phyloP scores from a whole-genome alignment of 2,329 filamentous ascomycete species.

The Myotisia sp. region DNA sequence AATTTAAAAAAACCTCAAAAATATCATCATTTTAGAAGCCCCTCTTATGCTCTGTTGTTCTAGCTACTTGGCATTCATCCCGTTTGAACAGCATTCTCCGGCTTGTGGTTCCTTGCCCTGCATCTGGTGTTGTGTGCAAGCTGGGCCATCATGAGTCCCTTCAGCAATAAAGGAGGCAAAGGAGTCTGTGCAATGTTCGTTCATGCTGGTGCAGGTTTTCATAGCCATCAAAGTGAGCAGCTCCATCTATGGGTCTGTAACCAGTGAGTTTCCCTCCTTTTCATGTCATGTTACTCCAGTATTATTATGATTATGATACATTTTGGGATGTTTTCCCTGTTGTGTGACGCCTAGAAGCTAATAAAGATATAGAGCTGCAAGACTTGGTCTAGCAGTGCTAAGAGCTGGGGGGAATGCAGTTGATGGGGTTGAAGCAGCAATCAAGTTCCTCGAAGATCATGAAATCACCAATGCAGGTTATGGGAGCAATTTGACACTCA shows the following conservation, averaged over 20 bases:
- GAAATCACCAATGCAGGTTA: slow-evolving; percentile 96
- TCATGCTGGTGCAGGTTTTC: slow-evolving; percentile 88
- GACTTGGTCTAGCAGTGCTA: slow-evolving; percentile 66
- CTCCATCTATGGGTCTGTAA: slow-evolving; percentile 76
- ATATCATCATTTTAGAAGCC: too few species aligned
- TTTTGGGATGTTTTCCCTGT: too few species aligned
- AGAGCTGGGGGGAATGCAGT: slow-evolving; percentile 64
- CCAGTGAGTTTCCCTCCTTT: slow-evolving; percentile 47
- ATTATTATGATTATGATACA: slow-evolving; percentile 8
- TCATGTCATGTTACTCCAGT: slow-evolving; percentile 1
- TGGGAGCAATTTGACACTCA: slow-evolving; percentile 83
- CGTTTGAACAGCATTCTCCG: too few species aligned
- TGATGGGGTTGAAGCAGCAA: slow-evolving; percentile 78
- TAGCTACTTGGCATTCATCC: too few species aligned
- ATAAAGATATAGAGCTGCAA: slow-evolving; percentile 67
- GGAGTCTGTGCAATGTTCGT: slow-evolving; percentile 71
- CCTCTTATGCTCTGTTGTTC: too few species aligned
- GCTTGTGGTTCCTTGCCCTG: too few species aligned
- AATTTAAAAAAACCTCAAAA: too few species aligned
- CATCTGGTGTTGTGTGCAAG: too few species aligned
- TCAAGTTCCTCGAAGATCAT: slow-evolving; percentile 77
- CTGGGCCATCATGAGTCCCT: slow-evolving; percentile 25
- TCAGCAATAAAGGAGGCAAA: slow-evolving; percentile 25
- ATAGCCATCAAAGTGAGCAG: slow-evolving; percentile 72
- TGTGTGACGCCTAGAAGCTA: too few species aligned